Conservation (phyloP, 371 early-diverging fungal genomes). For the Batkoa obscura region DNA sequence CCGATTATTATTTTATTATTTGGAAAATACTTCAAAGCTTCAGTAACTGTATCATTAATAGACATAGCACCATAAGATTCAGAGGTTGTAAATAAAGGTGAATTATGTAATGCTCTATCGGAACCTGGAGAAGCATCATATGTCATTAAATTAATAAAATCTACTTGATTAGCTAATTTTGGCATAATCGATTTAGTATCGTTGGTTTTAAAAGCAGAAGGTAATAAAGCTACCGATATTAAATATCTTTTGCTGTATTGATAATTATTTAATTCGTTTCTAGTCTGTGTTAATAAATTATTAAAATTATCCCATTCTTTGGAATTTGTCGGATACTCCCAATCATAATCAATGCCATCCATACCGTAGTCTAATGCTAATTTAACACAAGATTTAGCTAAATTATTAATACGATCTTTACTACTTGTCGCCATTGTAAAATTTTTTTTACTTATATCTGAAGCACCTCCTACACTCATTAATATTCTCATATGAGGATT, state of each 20-base stretch:
- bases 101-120: not conserved
- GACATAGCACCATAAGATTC: not conserved
- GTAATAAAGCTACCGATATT: not conserved
- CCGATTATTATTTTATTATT: not conserved
- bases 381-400: not conserved
- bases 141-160: constrained; percentile 2
- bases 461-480: not conserved
- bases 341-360: constrained; percentile 4
- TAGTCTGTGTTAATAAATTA: not conserved
- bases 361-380: constrained; percentile 1
- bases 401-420: not conserved
- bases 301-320: not conserved
- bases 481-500: not conserved
- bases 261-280: not conserved
- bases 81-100: not conserved
- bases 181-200: not conserved
- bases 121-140: constrained; percentile 1
- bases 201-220: not conserved
- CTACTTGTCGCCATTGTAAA: not conserved
- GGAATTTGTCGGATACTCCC: not conserved
- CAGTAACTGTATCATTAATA: not conserved
- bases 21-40: not conserved
- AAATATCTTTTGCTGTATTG: not conserved
- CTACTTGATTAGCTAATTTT: not conserved
- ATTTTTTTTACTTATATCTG: not conserved